phyloP scores from a whole-genome alignment of 192 early-diverging fungal genomes.

The Coemansia sp. region DNA sequence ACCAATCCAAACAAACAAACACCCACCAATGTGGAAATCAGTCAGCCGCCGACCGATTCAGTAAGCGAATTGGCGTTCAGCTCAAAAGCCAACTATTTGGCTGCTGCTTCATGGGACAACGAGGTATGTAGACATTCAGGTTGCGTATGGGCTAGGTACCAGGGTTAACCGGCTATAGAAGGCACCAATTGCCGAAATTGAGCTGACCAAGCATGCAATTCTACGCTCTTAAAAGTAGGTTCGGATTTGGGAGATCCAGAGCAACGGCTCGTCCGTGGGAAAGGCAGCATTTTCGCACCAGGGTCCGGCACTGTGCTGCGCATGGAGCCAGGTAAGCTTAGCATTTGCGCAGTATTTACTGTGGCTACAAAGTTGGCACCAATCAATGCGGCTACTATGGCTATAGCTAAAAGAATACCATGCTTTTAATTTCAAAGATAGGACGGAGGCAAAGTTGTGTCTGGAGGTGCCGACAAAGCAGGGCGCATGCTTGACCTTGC shows the following conservation, averaged over 20 bases:
- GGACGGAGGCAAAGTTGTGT: slow-evolving; percentile 89
- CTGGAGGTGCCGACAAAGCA: slow-evolving; percentile 88
- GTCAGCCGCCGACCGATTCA: slow-evolving; percentile 69
- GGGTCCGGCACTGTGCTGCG: slow-evolving; percentile 75
- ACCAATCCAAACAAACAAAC: slow-evolving; percentile 33
- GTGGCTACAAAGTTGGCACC: neutral
- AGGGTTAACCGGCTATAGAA: neutral
- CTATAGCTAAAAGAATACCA: too few relatives aligned
- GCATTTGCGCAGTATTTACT: neutral
- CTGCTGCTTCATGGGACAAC: slow-evolving; percentile 91
- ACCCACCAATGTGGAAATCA: slow-evolving; percentile 51
- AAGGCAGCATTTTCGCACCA: slow-evolving; percentile 82
- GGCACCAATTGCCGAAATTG: neutral
- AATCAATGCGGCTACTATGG: neutral
- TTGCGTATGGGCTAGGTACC: neutral
- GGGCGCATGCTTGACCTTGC: slow-evolving; percentile 81
- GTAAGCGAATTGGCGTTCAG: slow-evolving; percentile 82
- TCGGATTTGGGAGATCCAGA: slow-evolving; percentile 86
- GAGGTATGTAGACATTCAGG: slow-evolving; percentile 18
- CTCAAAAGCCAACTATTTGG: slow-evolving; percentile 77
- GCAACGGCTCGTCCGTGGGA: slow-evolving; percentile 69
- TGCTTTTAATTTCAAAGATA: slow-evolving; percentile 27
- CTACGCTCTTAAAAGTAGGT: slow-evolving; percentile 59
- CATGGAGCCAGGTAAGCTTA: slow-evolving; percentile 66
- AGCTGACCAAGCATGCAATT: neutral